These are phyloP conservation scores for Pneumocystis sp. DNA, from an alignment of 1,139 yeast genomes.

Conservation along the genomic window DNA sequence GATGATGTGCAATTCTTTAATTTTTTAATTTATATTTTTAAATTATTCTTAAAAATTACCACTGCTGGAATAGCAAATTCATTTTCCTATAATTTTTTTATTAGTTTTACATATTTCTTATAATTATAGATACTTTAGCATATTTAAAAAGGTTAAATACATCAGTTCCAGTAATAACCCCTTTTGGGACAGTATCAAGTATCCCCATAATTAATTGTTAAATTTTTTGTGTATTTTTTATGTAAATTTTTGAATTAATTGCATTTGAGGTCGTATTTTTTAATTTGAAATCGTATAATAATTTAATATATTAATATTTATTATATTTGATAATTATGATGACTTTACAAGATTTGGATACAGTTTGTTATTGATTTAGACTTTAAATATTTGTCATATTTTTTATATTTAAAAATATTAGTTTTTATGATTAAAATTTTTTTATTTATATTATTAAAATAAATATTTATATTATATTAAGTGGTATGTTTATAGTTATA, in stretches of 20 bases:
- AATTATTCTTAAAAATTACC: constrained; percentile 13
- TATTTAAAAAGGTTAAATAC: constrained; percentile 77
- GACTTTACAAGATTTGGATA: neutral
- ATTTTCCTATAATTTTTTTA: constrained; percentile 36
- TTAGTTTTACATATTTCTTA: neutral
- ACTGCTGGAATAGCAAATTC: constrained; percentile 97
- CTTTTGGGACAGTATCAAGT: constrained; percentile 31
- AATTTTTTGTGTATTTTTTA: neutral
- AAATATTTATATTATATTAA: no score
- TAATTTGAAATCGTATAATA: neutral
- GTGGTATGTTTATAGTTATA: no score
- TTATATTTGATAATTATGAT: no score
- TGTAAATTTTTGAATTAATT: neutral
- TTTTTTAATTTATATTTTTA: neutral
- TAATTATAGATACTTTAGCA: constrained; percentile 34
- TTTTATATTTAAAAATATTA: no score
- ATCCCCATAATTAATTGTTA: neutral
- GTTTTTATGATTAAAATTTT: no score
- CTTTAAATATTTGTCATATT: no score
- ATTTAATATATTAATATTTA: neutral
- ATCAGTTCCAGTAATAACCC: constrained; percentile 98
- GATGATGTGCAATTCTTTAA: constrained; percentile 75
- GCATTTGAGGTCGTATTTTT: neutral
- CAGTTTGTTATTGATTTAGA: no score
- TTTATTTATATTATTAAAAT: no score